A percentile compares a stretch with the other conserved stretches of the same genome.
These are phyloP conservation scores for Meyerozyma guilliermondii DNA, from an alignment of 1,139 yeast genomes.

Conservation along the genomic window DNA sequence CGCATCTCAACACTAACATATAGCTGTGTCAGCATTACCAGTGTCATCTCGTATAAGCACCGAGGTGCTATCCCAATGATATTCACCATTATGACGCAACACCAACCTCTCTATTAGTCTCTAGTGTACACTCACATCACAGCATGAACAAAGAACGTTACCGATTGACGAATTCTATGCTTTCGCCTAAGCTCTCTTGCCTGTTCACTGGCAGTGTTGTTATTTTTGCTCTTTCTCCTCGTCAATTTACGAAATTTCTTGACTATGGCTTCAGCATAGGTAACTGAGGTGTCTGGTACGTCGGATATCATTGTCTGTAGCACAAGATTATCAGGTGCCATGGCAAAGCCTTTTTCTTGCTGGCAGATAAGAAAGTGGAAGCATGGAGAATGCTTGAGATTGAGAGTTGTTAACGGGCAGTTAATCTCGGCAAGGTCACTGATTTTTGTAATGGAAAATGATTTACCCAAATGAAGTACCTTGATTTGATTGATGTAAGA, in stretches of 20 bases:
- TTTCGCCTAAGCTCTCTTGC: conserved; percentile 1
- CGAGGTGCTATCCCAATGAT: too few relatives aligned
- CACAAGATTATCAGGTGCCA: not conserved
- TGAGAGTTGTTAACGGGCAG: not conserved
- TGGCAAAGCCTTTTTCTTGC: not conserved
- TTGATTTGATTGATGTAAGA: conserved; percentile 12
- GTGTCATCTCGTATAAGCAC: too few relatives aligned
- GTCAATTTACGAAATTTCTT: not conserved
- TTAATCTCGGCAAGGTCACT: conserved; percentile 6
- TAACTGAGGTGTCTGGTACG: not conserved
- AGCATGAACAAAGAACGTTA: conserved; percentile 3
- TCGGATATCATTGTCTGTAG: not conserved
- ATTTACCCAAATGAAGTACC: conserved; percentile 17
- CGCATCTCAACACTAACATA: too few relatives aligned
- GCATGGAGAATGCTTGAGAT: not conserved
- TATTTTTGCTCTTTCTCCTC: not conserved
- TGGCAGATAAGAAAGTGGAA: not conserved
- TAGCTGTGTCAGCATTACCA: too few relatives aligned
- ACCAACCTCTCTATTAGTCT: not conserved
- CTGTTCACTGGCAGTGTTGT: not conserved
- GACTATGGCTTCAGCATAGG: not conserved
- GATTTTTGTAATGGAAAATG: conserved; percentile 9
- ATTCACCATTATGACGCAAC: too few relatives aligned
- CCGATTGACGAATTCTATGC: conserved; percentile 2
- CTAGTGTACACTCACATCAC: not conserved